Evolutionary conservation across 805 yeast genomes (phyloP), one percentile per base, ranked within the genome.

Genomic region (Jamesozyma jinghongensis): DNA sequence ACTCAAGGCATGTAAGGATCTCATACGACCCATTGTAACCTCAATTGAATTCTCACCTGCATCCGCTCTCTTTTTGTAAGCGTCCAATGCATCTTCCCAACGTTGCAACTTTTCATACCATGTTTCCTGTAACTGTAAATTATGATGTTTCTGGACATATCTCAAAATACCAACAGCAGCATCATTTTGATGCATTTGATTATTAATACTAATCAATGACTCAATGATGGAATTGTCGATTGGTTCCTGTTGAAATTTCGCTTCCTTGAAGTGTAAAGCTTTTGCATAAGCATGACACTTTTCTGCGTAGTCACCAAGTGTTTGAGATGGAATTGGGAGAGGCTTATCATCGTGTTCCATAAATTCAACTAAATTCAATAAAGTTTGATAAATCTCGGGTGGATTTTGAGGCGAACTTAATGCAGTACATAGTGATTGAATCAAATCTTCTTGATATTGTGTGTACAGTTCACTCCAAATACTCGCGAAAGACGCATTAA

Each of bases 341-440:
- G 95, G 82, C 54, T 87, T 87, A 50, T 88, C 96, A 61, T 90
- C 96, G 52, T 88, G 96, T 54, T 90, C 97, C 90, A 90, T 81
- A 55, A 83, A 90, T 59, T 90, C 97, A 0, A 95, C 94, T 43
- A 90, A 67, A 49, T 88, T 88, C 51, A 90, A 68, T 44, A 90
- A 68, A 1, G 87, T 80, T 57, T 90, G 97, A 52, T 87, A 81
- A 35, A 88, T 87, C 52, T 90, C 97, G 0, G 97, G 96, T 0
- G 96, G 94, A 48, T 86, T 85, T 50, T 85, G 83, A 3, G 92
- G 83, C 0, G 95, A 82, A 0, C 87, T 81, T 46, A 87, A 66
- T 0, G 97, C 97, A 40, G 79, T 71, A 55, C 94, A 86, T 34
- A 88, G 71, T 2, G 92, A 74, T 50, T 82, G 83, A 4, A 87